These are phyloP conservation scores for Fonsecaea erecta DNA, from an alignment of 2,329 filamentous ascomycete genomes.

Conservation along the genomic window DNA sequence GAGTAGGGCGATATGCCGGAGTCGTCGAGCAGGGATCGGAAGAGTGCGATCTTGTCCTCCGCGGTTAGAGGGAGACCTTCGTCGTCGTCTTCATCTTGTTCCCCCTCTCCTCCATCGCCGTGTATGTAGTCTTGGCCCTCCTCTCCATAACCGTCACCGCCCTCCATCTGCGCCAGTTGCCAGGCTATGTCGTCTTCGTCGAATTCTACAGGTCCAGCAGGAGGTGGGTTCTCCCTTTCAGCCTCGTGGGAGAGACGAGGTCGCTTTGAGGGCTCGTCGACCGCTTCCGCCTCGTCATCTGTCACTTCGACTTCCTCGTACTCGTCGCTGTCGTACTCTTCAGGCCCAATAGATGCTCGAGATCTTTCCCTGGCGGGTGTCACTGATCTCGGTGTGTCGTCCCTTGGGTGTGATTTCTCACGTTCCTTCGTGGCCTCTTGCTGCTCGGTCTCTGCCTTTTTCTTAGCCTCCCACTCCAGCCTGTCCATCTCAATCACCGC, in stretches of 20 bases:
- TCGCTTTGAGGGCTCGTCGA: conserved; percentile 56
- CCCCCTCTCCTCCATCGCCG: conserved; percentile 63
- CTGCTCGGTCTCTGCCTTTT: conserved; percentile 54
- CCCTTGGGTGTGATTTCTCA: conserved; percentile 33
- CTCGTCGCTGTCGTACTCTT: conserved; percentile 65
- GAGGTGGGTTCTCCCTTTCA: conserved; percentile 43
- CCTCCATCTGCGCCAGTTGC: conserved; percentile 88
- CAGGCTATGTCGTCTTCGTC: conserved; percentile 93
- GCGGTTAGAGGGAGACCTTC: conserved; percentile 71
- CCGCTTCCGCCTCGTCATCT: conserved; percentile 58
- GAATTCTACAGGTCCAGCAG: conserved; percentile 71
- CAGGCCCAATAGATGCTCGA: conserved; percentile 31
- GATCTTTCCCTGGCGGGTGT: conserved; percentile 22
- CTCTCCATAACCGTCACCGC: conserved; percentile 74
- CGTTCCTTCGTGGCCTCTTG: conserved; percentile 12
- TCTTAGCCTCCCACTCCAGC: conserved; percentile 71
- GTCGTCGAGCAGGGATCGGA: conserved; percentile 85
- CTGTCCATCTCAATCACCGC: conserved; percentile 70
- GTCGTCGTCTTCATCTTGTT: conserved; percentile 69
- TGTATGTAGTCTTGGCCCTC: background rate
- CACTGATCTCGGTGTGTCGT: conserved; percentile 34
- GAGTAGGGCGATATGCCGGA: conserved; percentile 81
- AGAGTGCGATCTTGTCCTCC: conserved; percentile 76
- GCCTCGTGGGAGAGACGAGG: conserved; percentile 57
- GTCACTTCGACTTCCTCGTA: conserved; percentile 80